phyloP scores from a whole-genome alignment of 768 basidiomycete species.

The Imleria badia region DNA sequence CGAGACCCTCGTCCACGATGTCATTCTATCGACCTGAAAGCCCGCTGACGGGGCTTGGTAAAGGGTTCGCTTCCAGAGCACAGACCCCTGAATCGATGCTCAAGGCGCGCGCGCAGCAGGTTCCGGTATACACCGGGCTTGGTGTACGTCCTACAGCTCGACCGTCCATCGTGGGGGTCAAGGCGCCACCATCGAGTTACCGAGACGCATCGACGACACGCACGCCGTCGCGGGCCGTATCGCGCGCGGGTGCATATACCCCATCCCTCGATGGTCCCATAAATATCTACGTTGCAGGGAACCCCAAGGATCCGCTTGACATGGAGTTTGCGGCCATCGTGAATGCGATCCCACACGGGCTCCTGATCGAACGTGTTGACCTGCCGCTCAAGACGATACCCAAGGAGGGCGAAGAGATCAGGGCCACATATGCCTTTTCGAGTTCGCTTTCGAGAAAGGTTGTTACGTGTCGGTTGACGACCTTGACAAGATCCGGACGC shows the following conservation, averaged over 20 bases:
- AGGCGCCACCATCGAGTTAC: slow-evolving; percentile 75
- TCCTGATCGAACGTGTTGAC: slow-evolving; percentile 79
- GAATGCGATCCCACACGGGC: slow-evolving; percentile 74
- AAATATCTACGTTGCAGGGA: slow-evolving; percentile 64
- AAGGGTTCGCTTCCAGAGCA: slow-evolving; percentile 43
- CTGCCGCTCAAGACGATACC: slow-evolving; percentile 66
- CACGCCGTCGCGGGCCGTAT: slow-evolving; percentile 62
- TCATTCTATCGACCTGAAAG: slow-evolving; percentile 64
- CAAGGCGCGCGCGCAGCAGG: slow-evolving; percentile 58
- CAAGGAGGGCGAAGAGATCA: slow-evolving; percentile 74
- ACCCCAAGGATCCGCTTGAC: slow-evolving; percentile 79
- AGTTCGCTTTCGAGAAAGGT: slow-evolving; percentile 71
- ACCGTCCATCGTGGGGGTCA: slow-evolving; percentile 39
- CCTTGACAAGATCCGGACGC: slow-evolving; percentile 60
- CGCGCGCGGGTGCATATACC: slow-evolving; percentile 64
- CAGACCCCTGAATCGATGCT: slow-evolving; percentile 71
- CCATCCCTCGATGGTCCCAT: slow-evolving; percentile 53
- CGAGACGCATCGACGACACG: slow-evolving; percentile 55
- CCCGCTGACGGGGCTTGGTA: slow-evolving; percentile 39
- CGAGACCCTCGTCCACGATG: slow-evolving; percentile 70
- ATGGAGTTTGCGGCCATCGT: slow-evolving; percentile 71
- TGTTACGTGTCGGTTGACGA: slow-evolving; percentile 77
- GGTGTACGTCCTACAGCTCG: slow-evolving; percentile 40
- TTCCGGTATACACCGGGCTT: slow-evolving; percentile 50
- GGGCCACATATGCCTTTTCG: slow-evolving; percentile 82